Conservation (phyloP, 441 rosid species). For the Rhodomyrtus psidioides region DNA sequence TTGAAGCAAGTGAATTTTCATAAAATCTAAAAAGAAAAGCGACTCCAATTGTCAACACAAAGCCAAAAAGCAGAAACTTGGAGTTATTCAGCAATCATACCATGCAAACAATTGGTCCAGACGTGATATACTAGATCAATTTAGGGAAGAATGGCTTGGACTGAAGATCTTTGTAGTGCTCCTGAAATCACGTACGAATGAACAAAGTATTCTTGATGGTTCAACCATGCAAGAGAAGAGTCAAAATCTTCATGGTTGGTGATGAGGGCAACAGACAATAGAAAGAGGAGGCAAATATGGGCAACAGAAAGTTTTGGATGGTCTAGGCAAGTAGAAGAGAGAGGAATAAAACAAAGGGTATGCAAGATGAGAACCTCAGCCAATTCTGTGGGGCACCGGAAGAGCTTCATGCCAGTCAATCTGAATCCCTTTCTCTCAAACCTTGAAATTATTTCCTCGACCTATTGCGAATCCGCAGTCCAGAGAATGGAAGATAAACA, state of each 20-base stretch:
- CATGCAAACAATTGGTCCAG: constrained; percentile 95
- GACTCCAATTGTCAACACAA: background rate
- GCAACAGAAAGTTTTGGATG: background rate
- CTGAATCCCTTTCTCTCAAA: constrained; percentile 95
- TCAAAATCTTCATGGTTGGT: background rate
- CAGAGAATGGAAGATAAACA: background rate
- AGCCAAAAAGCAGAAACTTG: background rate
- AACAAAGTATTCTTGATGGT: background rate
- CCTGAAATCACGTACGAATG: constrained; percentile 26
- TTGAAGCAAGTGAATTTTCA: background rate
- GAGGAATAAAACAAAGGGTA: background rate
- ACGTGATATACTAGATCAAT: constrained; percentile 79
- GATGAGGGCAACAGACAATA: background rate
- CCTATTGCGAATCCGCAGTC: constrained; percentile 31
- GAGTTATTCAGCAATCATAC: constrained; percentile 22
- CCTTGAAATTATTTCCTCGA: constrained; percentile 88
- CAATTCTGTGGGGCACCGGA: constrained; percentile 69
- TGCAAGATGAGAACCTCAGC: too few species aligned
- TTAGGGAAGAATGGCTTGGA: constrained; percentile 58
- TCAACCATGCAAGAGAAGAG: background rate
- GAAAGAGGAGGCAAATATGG: background rate
- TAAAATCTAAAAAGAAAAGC: background rate
- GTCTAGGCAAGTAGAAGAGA: background rate
- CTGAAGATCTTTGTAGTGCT: constrained; percentile 86
- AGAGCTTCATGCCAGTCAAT: constrained; percentile 76